These are phyloP conservation scores for Rubia peregrina DNA, from an alignment of 305 asterid species.

Conservation along the genomic window DNA sequence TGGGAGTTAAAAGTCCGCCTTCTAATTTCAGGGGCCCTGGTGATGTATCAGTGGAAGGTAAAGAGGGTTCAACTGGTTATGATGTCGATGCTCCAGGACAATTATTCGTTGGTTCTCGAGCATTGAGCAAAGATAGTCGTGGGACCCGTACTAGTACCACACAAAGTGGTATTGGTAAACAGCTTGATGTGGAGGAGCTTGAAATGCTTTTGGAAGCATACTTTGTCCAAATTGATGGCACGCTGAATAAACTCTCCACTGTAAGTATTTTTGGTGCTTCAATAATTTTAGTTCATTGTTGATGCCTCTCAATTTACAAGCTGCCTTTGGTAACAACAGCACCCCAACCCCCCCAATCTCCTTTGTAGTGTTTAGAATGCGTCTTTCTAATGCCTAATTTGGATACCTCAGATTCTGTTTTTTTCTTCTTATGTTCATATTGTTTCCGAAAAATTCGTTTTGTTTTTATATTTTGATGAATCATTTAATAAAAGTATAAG, in stretches of 20 bases:
- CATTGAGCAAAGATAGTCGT: constrained; percentile 65
- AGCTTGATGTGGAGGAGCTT: constrained; percentile 93
- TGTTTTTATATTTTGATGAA: neutral
- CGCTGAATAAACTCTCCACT: constrained; percentile 82
- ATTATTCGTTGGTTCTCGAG: constrained; percentile 39
- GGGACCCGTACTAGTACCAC: constrained; percentile 57
- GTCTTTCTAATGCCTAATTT: neutral
- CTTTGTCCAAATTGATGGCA: constrained; percentile 90
- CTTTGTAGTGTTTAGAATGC: neutral
- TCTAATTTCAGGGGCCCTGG: constrained; percentile 39
- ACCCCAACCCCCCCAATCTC: neutral
- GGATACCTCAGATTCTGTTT: too few species aligned
- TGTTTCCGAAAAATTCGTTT: neutral
- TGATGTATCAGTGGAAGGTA: constrained; percentile 44
- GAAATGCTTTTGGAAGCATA: constrained; percentile 98
- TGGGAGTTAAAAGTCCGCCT: neutral
- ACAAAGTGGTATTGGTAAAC: constrained; percentile 62
- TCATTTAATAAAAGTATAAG: neutral
- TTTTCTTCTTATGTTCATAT: too few species aligned
- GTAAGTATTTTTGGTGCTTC: constrained; percentile 30
- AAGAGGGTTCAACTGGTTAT: constrained; percentile 34
- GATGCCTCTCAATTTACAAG: neutral
- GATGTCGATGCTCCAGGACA: constrained; percentile 40
- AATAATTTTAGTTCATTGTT: neutral
- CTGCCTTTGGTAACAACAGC: neutral